Conservation (phyloP, 2,329 filamentous ascomycete genomes). For the Fusarium neocosmosporiellum region DNA sequence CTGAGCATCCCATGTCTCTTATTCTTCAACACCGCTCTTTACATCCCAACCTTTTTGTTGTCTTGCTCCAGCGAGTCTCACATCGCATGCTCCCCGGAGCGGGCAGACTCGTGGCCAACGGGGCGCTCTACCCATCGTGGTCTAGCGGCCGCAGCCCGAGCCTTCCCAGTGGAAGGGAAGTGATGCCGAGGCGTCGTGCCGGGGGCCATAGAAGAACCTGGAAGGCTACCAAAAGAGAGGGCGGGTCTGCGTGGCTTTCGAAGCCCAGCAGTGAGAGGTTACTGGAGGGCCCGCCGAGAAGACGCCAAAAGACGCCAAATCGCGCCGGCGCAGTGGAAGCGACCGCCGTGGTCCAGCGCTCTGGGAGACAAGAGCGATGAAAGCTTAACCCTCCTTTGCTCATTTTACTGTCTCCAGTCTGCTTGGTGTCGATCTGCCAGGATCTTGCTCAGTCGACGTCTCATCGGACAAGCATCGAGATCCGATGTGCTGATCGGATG, state of each 20-base stretch:
- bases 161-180: constrained; percentile 42
- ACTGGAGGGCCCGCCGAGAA: constrained; percentile 1
- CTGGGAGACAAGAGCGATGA: constrained; percentile 30
- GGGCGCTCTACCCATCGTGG: constrained; percentile 36
- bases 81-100: constrained; percentile 8
- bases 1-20: constrained; percentile 2
- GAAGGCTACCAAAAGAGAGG: constrained; percentile 34
- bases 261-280: constrained; percentile 20
- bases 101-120: constrained; percentile 36
- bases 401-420: constrained; percentile 36
- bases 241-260: constrained; percentile 29
- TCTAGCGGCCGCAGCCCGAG: constrained; percentile 37
- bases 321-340: constrained; percentile 29
- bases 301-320: constrained; percentile 24
- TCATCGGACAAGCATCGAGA: constrained; percentile 31
- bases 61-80: constrained; percentile 13
- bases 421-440: constrained; percentile 30
- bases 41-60: not conserved
- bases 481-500: constrained; percentile 18
- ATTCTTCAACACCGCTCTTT: not conserved
- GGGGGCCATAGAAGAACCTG: constrained; percentile 39
- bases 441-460: constrained; percentile 9
- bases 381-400: constrained; percentile 35
- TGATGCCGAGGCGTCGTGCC: constrained; percentile 31
- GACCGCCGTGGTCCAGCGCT: constrained; percentile 29